phyloP scores from a whole-genome alignment of 106 monocot genomes.

The Dendrobium chrysotoxum region DNA sequence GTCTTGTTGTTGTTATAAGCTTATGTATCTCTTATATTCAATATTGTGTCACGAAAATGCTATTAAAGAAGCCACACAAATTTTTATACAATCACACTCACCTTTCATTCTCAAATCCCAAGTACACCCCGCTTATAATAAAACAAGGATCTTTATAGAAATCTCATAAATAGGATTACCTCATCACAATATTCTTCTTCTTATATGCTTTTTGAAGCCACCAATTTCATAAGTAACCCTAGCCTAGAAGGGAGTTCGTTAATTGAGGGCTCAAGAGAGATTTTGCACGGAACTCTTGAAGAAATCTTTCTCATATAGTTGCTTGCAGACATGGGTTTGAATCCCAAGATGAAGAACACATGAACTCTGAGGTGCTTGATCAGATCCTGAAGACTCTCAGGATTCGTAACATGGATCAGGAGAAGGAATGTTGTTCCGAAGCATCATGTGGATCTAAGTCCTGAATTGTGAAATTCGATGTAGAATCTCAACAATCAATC shows the following conservation, averaged over 20 bases:
- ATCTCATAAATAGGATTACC: background rate
- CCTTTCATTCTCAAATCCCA: too few species aligned
- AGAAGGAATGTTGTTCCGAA: background rate
- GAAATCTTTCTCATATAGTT: background rate
- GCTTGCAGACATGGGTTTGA: background rate
- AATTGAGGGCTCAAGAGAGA: background rate
- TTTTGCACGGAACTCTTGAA: background rate
- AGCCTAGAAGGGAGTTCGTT: background rate
- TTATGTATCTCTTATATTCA: too few species aligned
- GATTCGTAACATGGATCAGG: background rate
- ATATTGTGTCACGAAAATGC: too few species aligned
- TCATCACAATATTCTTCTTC: background rate
- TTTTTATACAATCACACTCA: too few species aligned
- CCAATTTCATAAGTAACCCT: background rate
- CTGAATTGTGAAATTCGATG: background rate
- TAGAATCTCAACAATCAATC: background rate
- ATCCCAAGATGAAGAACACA: background rate
- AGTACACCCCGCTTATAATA: too few species aligned
- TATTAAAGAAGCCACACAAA: too few species aligned
- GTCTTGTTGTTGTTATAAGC: too few species aligned
- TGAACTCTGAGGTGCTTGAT: background rate
- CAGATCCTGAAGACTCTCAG: background rate
- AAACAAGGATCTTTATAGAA: background rate
- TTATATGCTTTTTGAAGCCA: background rate
- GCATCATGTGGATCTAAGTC: background rate